Base-by-base conservation (phyloP, 441 rosid genomes). In the Gossypium lobatum region DNA sequence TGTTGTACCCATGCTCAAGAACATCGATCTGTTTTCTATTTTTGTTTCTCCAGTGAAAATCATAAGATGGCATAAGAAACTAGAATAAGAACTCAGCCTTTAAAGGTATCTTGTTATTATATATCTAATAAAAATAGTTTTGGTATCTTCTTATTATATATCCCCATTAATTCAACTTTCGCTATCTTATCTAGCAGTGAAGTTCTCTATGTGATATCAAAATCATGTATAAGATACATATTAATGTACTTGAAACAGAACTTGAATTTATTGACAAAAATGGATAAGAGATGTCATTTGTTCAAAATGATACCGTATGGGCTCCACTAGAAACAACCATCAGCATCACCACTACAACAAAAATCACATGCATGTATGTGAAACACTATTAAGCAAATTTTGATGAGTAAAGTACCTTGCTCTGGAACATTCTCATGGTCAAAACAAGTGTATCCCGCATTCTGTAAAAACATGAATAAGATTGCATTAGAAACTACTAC, bases 341-440 rank as follows among this genome's bases (percentile, higher is more conserved):
- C 48, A 50, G 34, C 52, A 73, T 71, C 34, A 7, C 48, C 46
- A 16, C 48, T 31, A 59, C n/a, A 23, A 65, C 55, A 74, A 67
- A 58, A 39, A 61, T 34, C 31, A 31, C 17, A 42, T 46, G 52
- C 62, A 70, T 16, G 53, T 11, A 63, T 21, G 64, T 26, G 28
- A 3, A 48, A 46, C 46, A 20, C 6, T 62, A 46, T 42, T 46
- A 18, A 73, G 73, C 3, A 64, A 34, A 25, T 34, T 58, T 31
- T 54, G 37, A 42, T 9, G 28, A 48, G 65, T 68, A 26, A 70
- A 11, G 71, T 85, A 95, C 99, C 99, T 91, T 95, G 86, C 84
- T 90, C 71, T 91, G 98, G 83, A 93, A 88, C 89, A 83, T 83
- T 82, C 99, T 84, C 91, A 89, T 82, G 7, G 96, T 89, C 88